A percentile compares a stretch with the other conserved stretches of the same genome.
These are phyloP conservation scores for Sanghuangporus sanghuang DNA, from an alignment of 1,284 basidiomycete species.

Conservation along the genomic window DNA sequence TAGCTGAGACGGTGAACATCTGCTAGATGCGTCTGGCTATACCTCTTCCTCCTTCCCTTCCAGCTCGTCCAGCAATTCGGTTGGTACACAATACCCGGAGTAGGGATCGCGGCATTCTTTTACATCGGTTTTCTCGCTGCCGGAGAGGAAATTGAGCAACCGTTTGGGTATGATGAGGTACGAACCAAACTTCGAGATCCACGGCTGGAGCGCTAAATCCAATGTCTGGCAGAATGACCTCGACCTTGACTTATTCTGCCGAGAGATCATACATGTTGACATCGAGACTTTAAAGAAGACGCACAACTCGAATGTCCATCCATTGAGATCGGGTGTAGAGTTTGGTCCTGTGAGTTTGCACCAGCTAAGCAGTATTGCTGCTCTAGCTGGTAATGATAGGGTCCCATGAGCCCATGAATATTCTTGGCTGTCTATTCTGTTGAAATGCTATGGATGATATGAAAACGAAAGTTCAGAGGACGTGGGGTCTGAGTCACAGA, in stretches of 20 bases:
- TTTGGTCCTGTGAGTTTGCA: neutral
- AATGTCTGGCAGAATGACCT: constrained; percentile 46
- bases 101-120: constrained; percentile 57
- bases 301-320: constrained; percentile 43
- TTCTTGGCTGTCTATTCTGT: no score
- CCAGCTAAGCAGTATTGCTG: neutral
- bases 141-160: constrained; percentile 65
- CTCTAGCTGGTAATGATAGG: neutral
- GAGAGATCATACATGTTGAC: constrained; percentile 46
- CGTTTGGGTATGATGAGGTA: constrained; percentile 61
- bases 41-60: constrained; percentile 65
- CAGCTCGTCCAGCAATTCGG: constrained; percentile 54
- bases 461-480: no score
- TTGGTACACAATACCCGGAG: constrained; percentile 57
- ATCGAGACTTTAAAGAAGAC: constrained; percentile 44
- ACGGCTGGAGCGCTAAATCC: no score
- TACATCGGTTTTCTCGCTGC: constrained; percentile 63
- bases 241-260: constrained; percentile 57
- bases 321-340: constrained; percentile 19
- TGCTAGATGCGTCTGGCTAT: constrained; percentile 59
- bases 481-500: no score
- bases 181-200: constrained; percentile 5
- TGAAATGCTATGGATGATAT: no score
- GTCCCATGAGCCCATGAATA: no score
- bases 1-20: neutral